Conservation (phyloP, 306 rosid species). For the Medicago ruthenica region DNA sequence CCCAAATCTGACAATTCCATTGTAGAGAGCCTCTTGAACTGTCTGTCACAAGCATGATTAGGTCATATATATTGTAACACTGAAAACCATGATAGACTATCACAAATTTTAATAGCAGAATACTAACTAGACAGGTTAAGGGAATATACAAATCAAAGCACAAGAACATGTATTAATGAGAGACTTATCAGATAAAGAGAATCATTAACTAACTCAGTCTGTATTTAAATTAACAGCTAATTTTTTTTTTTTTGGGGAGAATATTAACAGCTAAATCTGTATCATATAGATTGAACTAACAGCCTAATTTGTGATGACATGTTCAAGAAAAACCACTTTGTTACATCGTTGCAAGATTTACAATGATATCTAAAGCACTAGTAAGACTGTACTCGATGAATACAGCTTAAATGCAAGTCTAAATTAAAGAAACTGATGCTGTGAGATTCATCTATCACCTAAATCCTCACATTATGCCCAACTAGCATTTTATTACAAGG, state of each 20-base stretch:
- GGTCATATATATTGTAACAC: constrained; percentile 50
- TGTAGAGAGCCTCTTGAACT: constrained; percentile 85
- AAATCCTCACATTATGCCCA: constrained; percentile 39
- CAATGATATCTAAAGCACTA: constrained; percentile 1
- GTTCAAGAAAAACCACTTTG: constrained; percentile 32
- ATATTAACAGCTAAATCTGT: constrained; percentile 19
- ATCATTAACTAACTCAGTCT: constrained; percentile 18
- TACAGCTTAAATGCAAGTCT: constrained; percentile 29
- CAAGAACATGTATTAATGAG: constrained; percentile 25
- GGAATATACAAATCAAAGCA: constrained; percentile 36
- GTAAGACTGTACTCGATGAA: constrained; percentile 32
- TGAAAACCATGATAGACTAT: constrained; percentile 35
- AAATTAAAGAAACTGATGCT: constrained; percentile 34
- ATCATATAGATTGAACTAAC: constrained; percentile 32
- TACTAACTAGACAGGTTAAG: neutral
- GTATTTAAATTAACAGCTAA: constrained; percentile 30
- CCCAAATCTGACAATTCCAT: constrained; percentile 91
- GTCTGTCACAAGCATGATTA: constrained; percentile 81
- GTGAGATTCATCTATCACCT: constrained; percentile 27
- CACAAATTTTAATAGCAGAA: constrained; percentile 38
- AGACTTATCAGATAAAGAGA: constrained; percentile 35
- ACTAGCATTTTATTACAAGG: constrained; percentile 33
- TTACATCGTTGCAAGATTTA: constrained; percentile 12
- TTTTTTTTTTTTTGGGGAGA: too few relatives aligned
- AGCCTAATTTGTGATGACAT: constrained; percentile 22